Evolutionary conservation across 2,329 filamentous ascomycete genomes (phyloP).

Genomic region (Ophiostoma triangulosporum): DNA sequence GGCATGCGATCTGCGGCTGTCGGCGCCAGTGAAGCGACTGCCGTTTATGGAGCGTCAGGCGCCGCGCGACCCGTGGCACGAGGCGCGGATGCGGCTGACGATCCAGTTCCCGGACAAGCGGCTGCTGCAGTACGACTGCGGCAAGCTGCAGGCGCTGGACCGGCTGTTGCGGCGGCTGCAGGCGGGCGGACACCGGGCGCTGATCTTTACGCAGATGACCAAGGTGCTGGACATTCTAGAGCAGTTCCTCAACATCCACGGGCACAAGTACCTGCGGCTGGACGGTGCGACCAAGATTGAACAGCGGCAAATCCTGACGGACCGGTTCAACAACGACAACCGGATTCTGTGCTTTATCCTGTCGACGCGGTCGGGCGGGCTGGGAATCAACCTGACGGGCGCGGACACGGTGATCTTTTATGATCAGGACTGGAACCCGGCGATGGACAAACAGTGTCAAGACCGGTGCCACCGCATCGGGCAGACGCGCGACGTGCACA

Average conservation of each 20-base stretch:
- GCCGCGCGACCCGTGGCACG: constrained; percentile 73
- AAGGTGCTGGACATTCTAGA: constrained; percentile 96
- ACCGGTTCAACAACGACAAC: constrained; percentile 90
- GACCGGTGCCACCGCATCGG: constrained; percentile 95
- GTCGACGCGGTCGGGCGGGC: constrained; percentile 82
- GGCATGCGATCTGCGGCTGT: constrained; percentile 42
- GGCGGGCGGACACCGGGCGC: constrained; percentile 75
- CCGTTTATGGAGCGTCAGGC: constrained; percentile 43
- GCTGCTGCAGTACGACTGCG: constrained; percentile 94
- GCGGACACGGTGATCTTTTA: constrained; percentile 98
- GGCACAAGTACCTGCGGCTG: constrained; percentile 88
- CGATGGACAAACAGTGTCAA: constrained; percentile 99
- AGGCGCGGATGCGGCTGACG: constrained; percentile 78
- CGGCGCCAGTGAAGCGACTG: constrained; percentile 40
- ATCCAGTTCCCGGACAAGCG: constrained; percentile 96
- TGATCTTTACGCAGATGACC: constrained; percentile 99
- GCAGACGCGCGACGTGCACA: constrained; percentile 93
- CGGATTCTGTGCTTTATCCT: constrained; percentile 92
- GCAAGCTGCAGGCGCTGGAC: constrained; percentile 85
- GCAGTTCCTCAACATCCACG: constrained; percentile 94
- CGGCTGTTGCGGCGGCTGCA: constrained; percentile 76
- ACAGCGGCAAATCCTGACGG: constrained; percentile 85
- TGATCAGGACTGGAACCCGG: constrained; percentile 97
- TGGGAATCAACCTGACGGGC: constrained; percentile 92
- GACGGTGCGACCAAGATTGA: constrained; percentile 96